A percentile compares a stretch with the other conserved stretches of the same genome.
Conservation (phyloP, 2,329 filamentous ascomycete species). For the Zymoseptoria tritici region DNA sequence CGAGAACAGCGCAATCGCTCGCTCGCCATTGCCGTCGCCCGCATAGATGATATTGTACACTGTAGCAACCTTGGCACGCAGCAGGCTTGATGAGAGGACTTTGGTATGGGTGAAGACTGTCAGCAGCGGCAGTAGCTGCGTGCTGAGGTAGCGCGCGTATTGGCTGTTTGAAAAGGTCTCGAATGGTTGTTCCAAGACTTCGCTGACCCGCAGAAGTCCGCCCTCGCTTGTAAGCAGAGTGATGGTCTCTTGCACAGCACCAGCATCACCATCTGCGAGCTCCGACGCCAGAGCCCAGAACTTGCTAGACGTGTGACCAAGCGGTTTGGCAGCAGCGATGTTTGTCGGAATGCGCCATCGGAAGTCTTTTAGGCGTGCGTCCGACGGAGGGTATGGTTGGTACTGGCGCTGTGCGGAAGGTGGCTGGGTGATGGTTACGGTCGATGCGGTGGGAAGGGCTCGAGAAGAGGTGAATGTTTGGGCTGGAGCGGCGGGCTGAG, state of each 20-base stretch:
- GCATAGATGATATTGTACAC: not conserved
- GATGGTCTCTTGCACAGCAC: conserved; percentile 20
- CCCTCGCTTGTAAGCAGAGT: conserved; percentile 15
- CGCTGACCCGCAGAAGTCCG: conserved; percentile 16
- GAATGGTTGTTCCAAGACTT: conserved; percentile 9
- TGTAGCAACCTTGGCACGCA: not conserved
- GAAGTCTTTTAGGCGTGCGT: not conserved
- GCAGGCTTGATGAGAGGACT: conserved; percentile 3
- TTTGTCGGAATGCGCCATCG: not conserved
- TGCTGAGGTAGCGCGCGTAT: conserved; percentile 9
- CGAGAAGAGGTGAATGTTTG: not conserved
- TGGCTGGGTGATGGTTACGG: not conserved
- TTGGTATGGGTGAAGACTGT: conserved; percentile 8
- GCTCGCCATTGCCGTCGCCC: not conserved
- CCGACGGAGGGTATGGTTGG: not conserved
- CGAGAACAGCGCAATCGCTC: not conserved
- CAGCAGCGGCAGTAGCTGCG: conserved; percentile 8
- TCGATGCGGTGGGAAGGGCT: not conserved
- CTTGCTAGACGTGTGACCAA: not conserved
- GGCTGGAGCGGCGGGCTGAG: too few species aligned
- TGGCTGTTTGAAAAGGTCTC: not conserved
- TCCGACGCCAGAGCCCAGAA: conserved; percentile 18
- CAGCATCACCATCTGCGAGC: conserved; percentile 7
- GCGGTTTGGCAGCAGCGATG: too few species aligned
- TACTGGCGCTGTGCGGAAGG: not conserved